These are phyloP conservation scores for Cryptosporidium meleagridis DNA, from an alignment of 169 alveolate genomes.

Conservation along the genomic window DNA sequence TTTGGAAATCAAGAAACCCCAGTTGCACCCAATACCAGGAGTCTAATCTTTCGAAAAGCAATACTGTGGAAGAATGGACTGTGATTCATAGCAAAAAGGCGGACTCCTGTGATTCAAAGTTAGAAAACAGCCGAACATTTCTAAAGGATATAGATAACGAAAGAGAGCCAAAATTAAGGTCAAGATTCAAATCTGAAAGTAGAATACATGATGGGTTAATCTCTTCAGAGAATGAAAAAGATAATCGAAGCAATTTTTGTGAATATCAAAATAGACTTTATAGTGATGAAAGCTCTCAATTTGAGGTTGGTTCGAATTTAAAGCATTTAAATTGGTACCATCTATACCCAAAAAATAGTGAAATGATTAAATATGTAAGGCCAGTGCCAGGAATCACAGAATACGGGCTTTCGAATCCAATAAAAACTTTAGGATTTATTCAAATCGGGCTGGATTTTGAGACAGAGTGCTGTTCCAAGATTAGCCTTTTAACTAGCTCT, in stretches of 20 bases:
- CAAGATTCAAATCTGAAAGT: not conserved
- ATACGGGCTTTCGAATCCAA: conserved; percentile 60
- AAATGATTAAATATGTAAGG: conserved; percentile 41
- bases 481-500: not conserved
- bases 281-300: not conserved
- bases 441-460: conserved; percentile 50
- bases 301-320: not conserved
- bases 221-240: not conserved
- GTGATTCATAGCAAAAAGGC: conserved; percentile 14
- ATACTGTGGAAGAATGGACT: conserved; percentile 24
- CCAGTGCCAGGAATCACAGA: conserved; percentile 70
- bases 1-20: not conserved
- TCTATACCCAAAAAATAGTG: conserved; percentile 50
- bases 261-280: not conserved
- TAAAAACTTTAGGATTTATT: conserved; percentile 64
- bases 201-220: not conserved
- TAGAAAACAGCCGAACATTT: not conserved
- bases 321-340: conserved; percentile 46
- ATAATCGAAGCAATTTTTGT: not conserved
- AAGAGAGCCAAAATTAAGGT: not conserved
- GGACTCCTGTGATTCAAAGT: not conserved
- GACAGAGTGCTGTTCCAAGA: conserved; percentile 1
- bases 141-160: not conserved
- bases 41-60: not conserved
- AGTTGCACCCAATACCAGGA: not conserved